Percentiles rank a stretch among this genome's conserved stretches.
phyloP scores from a whole-genome alignment of 1,139 yeast species.

The Hyphopichia wangnamkhiaoensis region DNA sequence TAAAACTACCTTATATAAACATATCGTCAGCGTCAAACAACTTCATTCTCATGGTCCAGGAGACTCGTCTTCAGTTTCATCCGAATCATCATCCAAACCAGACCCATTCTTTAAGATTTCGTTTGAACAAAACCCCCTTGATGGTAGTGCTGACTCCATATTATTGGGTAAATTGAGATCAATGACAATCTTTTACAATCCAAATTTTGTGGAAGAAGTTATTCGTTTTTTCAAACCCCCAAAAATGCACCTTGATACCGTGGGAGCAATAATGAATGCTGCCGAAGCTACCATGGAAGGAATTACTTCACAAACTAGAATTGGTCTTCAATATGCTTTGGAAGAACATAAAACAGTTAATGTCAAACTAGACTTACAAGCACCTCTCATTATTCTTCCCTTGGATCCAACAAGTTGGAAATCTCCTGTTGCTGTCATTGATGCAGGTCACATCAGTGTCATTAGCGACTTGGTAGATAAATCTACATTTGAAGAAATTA shows the following conservation, averaged over 20 bases:
- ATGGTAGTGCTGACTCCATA: constrained; percentile 77
- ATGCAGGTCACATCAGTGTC: constrained; percentile 94
- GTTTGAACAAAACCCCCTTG: constrained; percentile 85
- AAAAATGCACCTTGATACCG: constrained; percentile 78
- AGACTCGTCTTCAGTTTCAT: constrained; percentile 1
- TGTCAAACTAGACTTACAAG: constrained; percentile 83
- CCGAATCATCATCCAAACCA: constrained; percentile 18
- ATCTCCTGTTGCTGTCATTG: constrained; percentile 88
- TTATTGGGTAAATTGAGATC: constrained; percentile 76
- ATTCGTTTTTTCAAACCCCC: constrained; percentile 83
- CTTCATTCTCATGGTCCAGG: constrained; percentile 29
- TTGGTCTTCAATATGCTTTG: constrained; percentile 89
- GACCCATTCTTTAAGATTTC: constrained; percentile 80
- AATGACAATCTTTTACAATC: constrained; percentile 87
- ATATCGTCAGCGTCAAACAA: constrained; percentile 85
- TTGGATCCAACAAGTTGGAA: constrained; percentile 76
- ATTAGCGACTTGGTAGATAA: constrained; percentile 79
- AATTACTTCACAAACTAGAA: constrained; percentile 81
- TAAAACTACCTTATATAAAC: constrained; percentile 69
- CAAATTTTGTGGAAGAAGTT: constrained; percentile 74
- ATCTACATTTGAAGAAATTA: constrained; percentile 68
- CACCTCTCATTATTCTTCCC: constrained; percentile 91
- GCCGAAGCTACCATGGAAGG: constrained; percentile 97
- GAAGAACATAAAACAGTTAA: constrained; percentile 92
- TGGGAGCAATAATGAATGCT: constrained; percentile 89